Evolutionary conservation across 2,329 filamentous ascomycete species (phyloP).

Genomic region (Nothomitra cinnamomea): DNA sequence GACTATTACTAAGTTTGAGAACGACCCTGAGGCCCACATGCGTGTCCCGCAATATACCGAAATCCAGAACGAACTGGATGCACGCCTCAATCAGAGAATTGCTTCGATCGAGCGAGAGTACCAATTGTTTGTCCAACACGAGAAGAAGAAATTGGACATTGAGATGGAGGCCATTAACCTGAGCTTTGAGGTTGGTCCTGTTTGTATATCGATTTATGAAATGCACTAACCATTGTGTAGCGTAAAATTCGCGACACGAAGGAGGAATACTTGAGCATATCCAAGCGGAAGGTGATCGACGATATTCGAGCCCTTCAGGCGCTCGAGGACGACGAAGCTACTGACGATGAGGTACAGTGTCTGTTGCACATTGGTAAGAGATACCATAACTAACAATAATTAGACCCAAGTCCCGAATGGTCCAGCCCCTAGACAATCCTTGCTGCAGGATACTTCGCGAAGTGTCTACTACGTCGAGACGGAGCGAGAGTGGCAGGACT

Average conservation of each 20-base stretch:
- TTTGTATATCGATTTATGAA: not conserved
- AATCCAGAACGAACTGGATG: constrained; percentile 4
- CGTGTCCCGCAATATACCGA: not conserved
- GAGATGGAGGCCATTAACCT: not conserved
- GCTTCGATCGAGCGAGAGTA: constrained; percentile 3
- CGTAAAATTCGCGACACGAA: not conserved
- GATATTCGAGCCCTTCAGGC: not conserved
- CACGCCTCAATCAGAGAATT: constrained; percentile 1
- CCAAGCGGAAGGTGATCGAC: constrained; percentile 2
- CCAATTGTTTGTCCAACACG: not conserved
- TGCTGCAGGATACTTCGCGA: not conserved
- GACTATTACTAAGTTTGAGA: not conserved
- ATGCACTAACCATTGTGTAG: not conserved
- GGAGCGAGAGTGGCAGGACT: not conserved
- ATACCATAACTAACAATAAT: not conserved
- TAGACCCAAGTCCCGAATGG: not conserved
- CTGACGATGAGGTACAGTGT: constrained; percentile 1
- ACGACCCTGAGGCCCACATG: constrained; percentile 1
- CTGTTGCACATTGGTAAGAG: not conserved
- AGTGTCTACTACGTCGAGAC: constrained; percentile 2
- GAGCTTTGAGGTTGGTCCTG: not conserved
- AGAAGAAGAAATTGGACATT: not conserved
- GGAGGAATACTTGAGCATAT: not conserved
- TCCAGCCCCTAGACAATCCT: not conserved
- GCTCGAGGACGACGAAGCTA: not conserved